Evolutionary conservation across 2,329 filamentous ascomycete species (phyloP), one percentile per base, ranked within the genome.

Genomic region (Fusarium tuaranense): DNA sequence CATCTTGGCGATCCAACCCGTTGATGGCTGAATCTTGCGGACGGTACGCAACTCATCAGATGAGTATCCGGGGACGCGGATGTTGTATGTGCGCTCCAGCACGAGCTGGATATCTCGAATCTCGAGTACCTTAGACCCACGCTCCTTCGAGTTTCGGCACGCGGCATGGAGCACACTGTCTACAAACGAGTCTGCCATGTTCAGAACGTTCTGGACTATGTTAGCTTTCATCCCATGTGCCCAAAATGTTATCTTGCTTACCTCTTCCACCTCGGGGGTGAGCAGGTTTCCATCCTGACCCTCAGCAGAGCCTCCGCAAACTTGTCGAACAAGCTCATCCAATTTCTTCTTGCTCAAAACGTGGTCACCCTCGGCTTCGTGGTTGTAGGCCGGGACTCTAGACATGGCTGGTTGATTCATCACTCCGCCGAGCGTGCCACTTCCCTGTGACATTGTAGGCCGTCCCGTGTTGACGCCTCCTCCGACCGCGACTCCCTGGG

Each of bases 291-390:
- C 92, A 74, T 94, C 93, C 58, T 91, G 89, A n/a, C 90, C 87
- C 71, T 94, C 92, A 1, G 91, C 89, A 30, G 91, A 92, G 12
- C 93, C 93, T 64, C 95, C 95, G 39, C 95, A 97, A 69, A 98
- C 95, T 83, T 98, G 96, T 61, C 95, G 91, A 10, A 98, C 95
- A 41, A 99, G 88, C 81, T 98, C 96, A 80, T 99, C 95, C 46
- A 99, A 88, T 85, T 98, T 98, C 86, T 97, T 97, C 90, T 98
- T 98, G 85, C 93, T 97, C n/a, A 99, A 87, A 1, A 99, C 93
- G 51, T 95, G 92, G 79, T 98, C 95, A 30, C 95, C 95, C 80
- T 98, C 95, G 34, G 94, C 94, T 81, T 98, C 96, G 68, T 98
- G 92, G 67, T 94, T 94, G 82, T 94, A 97, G 0, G 92, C 91